phyloP scores from a whole-genome alignment of 495 filamentous ascomycete genomes.

The Daldinia bambusicola region DNA sequence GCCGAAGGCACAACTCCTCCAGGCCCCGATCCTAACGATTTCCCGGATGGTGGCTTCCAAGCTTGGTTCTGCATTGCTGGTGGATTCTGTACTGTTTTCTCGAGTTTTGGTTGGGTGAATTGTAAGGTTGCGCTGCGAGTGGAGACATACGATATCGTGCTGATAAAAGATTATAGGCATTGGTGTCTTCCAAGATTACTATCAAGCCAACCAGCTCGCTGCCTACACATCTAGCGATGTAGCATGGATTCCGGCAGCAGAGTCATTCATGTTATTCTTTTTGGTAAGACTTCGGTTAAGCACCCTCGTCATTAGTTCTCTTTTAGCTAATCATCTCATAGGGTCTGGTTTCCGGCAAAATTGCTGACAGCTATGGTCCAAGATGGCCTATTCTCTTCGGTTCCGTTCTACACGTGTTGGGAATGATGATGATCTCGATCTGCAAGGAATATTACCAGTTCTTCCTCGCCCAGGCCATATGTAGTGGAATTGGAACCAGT shows the following conservation, averaged over 20 bases:
- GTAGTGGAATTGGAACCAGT: constrained; percentile 46
- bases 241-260: constrained; percentile 66
- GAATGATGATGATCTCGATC: constrained; percentile 77
- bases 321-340: constrained; percentile 23
- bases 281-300: constrained; percentile 32
- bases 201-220: constrained; percentile 59
- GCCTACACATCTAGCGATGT: constrained; percentile 60
- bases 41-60: constrained; percentile 48
- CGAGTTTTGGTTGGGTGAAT: constrained; percentile 59
- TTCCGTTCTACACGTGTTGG: constrained; percentile 71
- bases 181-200: constrained; percentile 70
- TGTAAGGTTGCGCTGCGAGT: constrained; percentile 43
- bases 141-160: not conserved
- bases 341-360: constrained; percentile 64
- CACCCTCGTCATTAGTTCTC: not conserved
- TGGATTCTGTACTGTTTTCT: constrained; percentile 53
- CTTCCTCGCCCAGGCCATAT: constrained; percentile 65
- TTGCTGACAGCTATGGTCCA: constrained; percentile 74
- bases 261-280: constrained; percentile 64
- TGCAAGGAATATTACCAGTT: constrained; percentile 70
- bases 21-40: constrained; percentile 10
- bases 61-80: constrained; percentile 58
- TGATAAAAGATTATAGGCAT: constrained; percentile 46
- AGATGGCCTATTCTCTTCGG: constrained; percentile 66
- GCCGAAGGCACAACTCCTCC: not conserved